A percentile compares a stretch with the other conserved stretches of the same genome.
These are phyloP conservation scores for Jatropha podagrica DNA, from an alignment of 441 rosid species.

Conservation along the genomic window DNA sequence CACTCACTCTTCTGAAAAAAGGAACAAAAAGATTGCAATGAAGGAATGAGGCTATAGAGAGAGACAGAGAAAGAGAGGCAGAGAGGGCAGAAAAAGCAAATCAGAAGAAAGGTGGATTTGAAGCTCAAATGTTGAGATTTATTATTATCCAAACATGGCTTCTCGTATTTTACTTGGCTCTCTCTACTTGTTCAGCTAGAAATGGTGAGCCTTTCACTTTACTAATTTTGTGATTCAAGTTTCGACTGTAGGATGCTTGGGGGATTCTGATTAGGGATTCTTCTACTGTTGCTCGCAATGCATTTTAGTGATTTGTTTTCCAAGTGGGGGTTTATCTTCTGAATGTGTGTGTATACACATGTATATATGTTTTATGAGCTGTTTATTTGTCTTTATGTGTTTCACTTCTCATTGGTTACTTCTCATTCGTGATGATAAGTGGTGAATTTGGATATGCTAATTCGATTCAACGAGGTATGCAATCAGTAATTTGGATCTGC, in stretches of 20 bases:
- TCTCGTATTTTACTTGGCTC: slow-evolving; percentile 34
- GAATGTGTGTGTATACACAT: background rate
- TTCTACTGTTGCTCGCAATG: background rate
- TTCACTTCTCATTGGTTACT: background rate
- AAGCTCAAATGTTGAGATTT: slow-evolving; percentile 40
- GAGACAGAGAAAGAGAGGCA: slow-evolving; percentile 3
- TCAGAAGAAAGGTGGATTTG: background rate
- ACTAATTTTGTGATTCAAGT: background rate
- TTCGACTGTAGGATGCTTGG: slow-evolving; percentile 1
- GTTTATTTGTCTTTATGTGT: background rate
- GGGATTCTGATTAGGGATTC: slow-evolving; percentile 8
- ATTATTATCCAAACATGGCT: slow-evolving; percentile 30
- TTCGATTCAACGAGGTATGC: background rate
- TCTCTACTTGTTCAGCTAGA: slow-evolving; percentile 48
- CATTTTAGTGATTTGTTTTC: background rate
- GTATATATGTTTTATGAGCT: background rate
- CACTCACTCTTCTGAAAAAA: background rate
- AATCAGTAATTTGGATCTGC: slow-evolving; percentile 15
- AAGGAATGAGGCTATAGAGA: background rate
- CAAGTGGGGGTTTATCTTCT: background rate
- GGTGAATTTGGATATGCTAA: background rate
- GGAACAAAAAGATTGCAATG: background rate
- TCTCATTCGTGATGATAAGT: background rate
- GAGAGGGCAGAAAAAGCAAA: background rate
- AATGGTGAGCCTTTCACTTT: slow-evolving; percentile 43